Conservation (phyloP, 75 land plant genomes). For the Azolla pinnata region DNA sequence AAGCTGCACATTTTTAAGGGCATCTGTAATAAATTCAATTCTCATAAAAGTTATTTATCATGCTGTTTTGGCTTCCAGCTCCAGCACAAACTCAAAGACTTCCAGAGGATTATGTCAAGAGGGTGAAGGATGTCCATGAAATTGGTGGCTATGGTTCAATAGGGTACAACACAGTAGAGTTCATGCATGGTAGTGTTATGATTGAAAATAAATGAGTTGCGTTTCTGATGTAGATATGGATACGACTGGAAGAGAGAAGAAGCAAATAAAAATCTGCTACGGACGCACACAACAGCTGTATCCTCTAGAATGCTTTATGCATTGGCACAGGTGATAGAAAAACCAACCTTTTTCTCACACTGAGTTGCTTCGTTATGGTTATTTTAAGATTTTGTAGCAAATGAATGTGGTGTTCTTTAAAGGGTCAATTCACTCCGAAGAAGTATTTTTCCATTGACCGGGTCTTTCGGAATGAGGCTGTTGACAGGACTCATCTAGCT, state of each 20-base stretch:
- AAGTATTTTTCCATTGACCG: constrained; percentile 91
- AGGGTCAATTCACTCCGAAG: constrained; percentile 57
- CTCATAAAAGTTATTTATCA: neutral
- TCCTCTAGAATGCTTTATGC: constrained; percentile 83
- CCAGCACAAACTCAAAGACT: constrained; percentile 66
- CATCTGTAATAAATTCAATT: too few species aligned
- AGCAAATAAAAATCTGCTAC: constrained; percentile 80
- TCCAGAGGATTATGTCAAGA: constrained; percentile 86
- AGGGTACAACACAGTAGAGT: constrained; percentile 79
- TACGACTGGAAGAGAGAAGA: constrained; percentile 96
- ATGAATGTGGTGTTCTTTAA: too few species aligned
- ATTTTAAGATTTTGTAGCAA: too few species aligned
- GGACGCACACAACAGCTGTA: constrained; percentile 97
- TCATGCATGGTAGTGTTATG: constrained; percentile 7
- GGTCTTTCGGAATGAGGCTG: constrained; percentile 97
- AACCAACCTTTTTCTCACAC: too few species aligned
- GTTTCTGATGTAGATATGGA: constrained; percentile 44
- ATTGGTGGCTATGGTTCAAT: constrained; percentile 89
- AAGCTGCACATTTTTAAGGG: too few species aligned
- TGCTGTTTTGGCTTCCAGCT: constrained; percentile 39
- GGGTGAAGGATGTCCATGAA: constrained; percentile 79
- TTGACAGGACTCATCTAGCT: constrained; percentile 96
- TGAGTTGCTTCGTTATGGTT: too few species aligned
- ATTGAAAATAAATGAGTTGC: neutral
- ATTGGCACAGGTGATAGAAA: constrained; percentile 84